phyloP scores from a whole-genome alignment of 2,329 filamentous ascomycete genomes.

The Neonectria neomacrospora region DNA sequence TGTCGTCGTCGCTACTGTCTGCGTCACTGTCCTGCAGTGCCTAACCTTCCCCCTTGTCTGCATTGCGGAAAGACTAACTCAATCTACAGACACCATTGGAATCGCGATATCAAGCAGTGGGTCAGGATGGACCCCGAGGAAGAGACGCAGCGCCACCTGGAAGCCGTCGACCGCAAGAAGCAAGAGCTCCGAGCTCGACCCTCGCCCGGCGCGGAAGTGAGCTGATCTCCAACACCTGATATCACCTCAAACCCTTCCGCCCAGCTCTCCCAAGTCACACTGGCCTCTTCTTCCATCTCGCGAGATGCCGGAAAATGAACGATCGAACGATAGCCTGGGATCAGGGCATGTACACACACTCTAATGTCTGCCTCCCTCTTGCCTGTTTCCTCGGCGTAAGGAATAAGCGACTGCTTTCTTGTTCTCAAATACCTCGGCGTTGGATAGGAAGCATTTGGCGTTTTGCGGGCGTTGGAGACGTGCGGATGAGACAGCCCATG shows the following conservation, averaged over 20 bases:
- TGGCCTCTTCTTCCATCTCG: background rate
- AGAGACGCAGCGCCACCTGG: constrained; percentile 38
- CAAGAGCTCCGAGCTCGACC: constrained; percentile 38
- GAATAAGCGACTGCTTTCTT: constrained; percentile 18
- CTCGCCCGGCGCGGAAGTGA: constrained; percentile 9
- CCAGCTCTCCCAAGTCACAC: background rate
- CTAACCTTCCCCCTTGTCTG: background rate
- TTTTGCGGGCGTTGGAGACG: constrained; percentile 5
- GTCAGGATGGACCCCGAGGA: constrained; percentile 55
- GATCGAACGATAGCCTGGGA: background rate
- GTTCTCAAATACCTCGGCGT: constrained; percentile 17
- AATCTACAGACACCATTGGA: constrained; percentile 68
- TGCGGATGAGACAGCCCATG: background rate
- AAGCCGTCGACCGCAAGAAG: constrained; percentile 43
- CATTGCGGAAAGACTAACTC: constrained; percentile 30
- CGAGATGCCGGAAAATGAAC: background rate
- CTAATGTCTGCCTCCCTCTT: constrained; percentile 4
- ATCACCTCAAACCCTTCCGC: background rate
- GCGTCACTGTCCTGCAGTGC: background rate
- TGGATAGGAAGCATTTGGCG: constrained; percentile 16
- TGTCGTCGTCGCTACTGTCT: background rate
- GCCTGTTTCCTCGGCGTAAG: constrained; percentile 3
- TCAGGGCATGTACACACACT: background rate
- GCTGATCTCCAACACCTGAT: background rate
- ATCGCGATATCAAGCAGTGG: constrained; percentile 69